Base-by-base conservation (phyloP, 2,329 filamentous ascomycete genomes). In the Ophiostoma sp. region DNA sequence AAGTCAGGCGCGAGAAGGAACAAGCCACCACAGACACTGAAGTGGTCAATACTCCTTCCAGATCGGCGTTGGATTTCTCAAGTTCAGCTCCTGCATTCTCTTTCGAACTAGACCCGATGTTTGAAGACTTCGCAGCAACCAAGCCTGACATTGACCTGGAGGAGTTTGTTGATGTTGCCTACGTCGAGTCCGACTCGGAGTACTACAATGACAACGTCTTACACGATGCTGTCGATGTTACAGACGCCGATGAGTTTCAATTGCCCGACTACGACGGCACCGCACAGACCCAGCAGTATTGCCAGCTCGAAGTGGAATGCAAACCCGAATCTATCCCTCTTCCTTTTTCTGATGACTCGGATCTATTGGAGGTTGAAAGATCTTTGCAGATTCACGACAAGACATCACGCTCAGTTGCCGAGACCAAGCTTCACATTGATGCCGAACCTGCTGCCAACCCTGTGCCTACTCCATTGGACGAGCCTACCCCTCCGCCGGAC, bases 121-220 rank as follows among this genome's bases (percentile, higher is more conserved):
- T 23, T 23, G 69, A 72, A 4, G 71, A 70, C 10, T 72, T 72
- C 41, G 68, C 71, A 39, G 67, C 48, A 33, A 69, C 69, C 8
- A 70, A 70, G 36, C 69, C 71, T 1, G 36, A 52, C 3, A 20
- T 72, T 11, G 69, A 70, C 15, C 17, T 70, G 5, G 71, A 70
- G 17, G 71, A 68, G 15, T 57, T 64, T 31, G 23, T 23, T 2
- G 69, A 69, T 13, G 6, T 31, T 15, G 41, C 20, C 13, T 33
- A 31, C 23, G 65, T 64, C 4, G 64, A 62, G 41, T n/a, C 17
- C 1, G 35, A n/a, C 35, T n/a, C 7, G 15, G 60, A 64, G 7
- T 5, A n/a, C 33, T 39, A 23, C 35, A 23, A 23, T 15, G 10
- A 8, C 33, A 8, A n/a, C 35, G 23, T 8, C 8, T 8, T 60